phyloP scores from a whole-genome alignment of 1,284 basidiomycete genomes.

The Apiotrichum montevideense region DNA sequence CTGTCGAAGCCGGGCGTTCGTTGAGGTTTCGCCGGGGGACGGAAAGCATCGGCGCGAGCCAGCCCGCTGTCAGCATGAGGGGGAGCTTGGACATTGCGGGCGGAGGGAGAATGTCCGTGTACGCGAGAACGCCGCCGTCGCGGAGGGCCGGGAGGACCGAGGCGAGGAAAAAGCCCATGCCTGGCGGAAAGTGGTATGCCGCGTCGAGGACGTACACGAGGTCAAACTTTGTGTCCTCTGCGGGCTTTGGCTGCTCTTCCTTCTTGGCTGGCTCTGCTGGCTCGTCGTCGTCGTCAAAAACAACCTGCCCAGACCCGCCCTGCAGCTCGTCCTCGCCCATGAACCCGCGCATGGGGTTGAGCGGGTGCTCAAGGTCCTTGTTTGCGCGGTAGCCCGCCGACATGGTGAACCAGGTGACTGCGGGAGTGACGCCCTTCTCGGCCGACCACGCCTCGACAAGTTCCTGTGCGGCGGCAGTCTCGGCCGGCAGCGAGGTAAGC shows the following conservation, averaged over 20 bases:
- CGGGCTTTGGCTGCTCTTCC: not conserved
- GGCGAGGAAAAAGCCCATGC: constrained; percentile 53
- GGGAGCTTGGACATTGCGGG: constrained; percentile 12
- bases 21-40: constrained; percentile 57
- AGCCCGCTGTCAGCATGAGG: constrained; percentile 14
- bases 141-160: constrained; percentile 49
- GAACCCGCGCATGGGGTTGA: constrained; percentile 38
- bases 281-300: constrained; percentile 5
- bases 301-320: not conserved
- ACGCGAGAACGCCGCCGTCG: constrained; percentile 55
- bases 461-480: constrained; percentile 51
- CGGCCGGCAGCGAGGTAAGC: constrained; percentile 56
- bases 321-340: constrained; percentile 14
- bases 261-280: no score
- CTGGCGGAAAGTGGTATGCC: constrained; percentile 62
- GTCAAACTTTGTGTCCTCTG: constrained; percentile 32
- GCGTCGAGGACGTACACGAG: constrained; percentile 57
- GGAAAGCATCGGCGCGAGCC: constrained; percentile 32
- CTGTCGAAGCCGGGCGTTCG: constrained; percentile 29
- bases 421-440: constrained; percentile 8
- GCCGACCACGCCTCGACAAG: constrained; percentile 43
- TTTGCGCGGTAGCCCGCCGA: constrained; percentile 19
- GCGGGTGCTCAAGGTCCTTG: constrained; percentile 33
- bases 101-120: constrained; percentile 57
- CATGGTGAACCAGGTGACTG: constrained; percentile 19